phyloP scores from a whole-genome alignment of 177 flowering plant genomes.

The Vitis hybrid region DNA sequence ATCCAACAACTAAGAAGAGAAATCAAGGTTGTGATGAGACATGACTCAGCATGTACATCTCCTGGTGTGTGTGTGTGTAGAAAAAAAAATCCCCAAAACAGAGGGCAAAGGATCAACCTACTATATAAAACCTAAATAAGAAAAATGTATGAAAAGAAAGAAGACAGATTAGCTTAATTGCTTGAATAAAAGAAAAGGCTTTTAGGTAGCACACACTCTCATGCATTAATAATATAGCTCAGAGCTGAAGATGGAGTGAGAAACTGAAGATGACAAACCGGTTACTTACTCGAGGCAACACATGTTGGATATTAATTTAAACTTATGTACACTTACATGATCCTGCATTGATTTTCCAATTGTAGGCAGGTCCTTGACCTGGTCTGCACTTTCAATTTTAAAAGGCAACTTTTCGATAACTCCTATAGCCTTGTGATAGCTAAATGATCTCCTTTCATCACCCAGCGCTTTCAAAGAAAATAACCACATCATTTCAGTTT shows the following conservation, averaged over 20 bases:
- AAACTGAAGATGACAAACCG: not conserved
- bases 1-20: not conserved
- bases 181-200: too few species aligned
- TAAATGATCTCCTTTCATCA: conserved; percentile 94
- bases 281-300: not conserved
- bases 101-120: not conserved
- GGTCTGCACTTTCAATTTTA: conserved; percentile 77
- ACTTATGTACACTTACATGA: conserved; percentile 57
- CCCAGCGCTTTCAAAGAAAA: conserved; percentile 65
- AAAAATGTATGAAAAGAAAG: too few species aligned
- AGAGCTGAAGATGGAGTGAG: not conserved
- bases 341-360: conserved; percentile 93
- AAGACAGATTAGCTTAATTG: too few species aligned
- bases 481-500: conserved; percentile 9
- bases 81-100: not conserved
- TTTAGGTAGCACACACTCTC: too few species aligned
- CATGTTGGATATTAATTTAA: not conserved
- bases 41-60: not conserved
- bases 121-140: not conserved
- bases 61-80: not conserved
- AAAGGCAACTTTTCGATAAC: conserved; percentile 91
- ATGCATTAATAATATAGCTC: not conserved
- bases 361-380: conserved; percentile 79
- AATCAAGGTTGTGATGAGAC: not conserved
- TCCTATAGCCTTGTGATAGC: conserved; percentile 86